Percentiles rank a stretch among this genome's conserved stretches.
Conservation (phyloP, 805 yeast genomes). For the Groenewaldozyma tartarivorans region DNA sequence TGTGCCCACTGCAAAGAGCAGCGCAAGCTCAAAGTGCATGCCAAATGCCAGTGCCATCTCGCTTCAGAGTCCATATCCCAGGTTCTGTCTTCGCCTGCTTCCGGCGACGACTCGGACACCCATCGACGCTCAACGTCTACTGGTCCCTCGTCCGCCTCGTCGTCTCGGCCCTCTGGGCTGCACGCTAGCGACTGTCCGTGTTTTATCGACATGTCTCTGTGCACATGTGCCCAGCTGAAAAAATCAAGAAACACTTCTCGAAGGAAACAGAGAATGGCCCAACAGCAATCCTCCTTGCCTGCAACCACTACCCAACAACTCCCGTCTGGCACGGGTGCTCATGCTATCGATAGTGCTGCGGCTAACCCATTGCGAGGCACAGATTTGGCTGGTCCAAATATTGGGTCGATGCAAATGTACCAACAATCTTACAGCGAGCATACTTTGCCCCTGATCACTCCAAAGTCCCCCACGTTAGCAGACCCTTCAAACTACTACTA, state of each 20-base stretch:
- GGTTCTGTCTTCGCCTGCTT: too few relatives aligned
- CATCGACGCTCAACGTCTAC: too few relatives aligned
- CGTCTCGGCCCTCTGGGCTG: not conserved
- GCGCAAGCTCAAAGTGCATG: slow-evolving; percentile 21
- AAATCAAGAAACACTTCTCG: slow-evolving; percentile 1
- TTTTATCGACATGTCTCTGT: slow-evolving; percentile 10
- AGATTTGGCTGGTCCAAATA: too few relatives aligned
- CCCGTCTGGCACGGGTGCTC: too few relatives aligned
- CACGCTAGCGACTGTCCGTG: slow-evolving; percentile 19
- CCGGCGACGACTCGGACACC: slow-evolving; percentile 6
- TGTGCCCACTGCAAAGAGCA: slow-evolving; percentile 58
- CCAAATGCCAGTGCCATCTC: slow-evolving; percentile 27
- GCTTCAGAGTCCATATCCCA: too few relatives aligned
- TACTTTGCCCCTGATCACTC: too few relatives aligned
- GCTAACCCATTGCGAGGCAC: too few relatives aligned
- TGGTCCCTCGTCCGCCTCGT: too few relatives aligned
- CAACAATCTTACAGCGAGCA: too few relatives aligned
- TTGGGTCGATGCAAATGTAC: too few relatives aligned
- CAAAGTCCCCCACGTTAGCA: too few relatives aligned
- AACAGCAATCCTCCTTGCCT: not conserved
- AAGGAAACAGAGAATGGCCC: slow-evolving; percentile 3
- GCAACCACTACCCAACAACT: slow-evolving; percentile 1
- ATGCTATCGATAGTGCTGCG: too few relatives aligned
- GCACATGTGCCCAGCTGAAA: slow-evolving; percentile 14
- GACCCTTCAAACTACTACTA: not conserved